Evolutionary conservation across 305 asterid genomes (phyloP).

Genomic region (Lippia alba): DNA sequence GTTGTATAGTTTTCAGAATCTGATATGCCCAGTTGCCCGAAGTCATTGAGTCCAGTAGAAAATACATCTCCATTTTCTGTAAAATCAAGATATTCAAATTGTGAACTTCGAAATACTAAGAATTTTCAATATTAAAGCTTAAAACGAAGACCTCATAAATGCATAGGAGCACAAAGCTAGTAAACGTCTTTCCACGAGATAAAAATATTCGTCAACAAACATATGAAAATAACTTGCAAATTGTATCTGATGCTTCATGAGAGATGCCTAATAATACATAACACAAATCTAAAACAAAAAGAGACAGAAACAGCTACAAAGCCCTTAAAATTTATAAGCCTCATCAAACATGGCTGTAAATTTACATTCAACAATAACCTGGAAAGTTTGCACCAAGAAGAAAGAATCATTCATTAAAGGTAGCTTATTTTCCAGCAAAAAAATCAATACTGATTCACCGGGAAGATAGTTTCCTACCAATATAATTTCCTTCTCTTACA

Average conservation of each 20-base stretch:
- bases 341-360: too few species aligned
- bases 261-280: neutral
- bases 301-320: neutral
- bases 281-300: neutral
- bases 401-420: too few species aligned
- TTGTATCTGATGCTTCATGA: too few species aligned
- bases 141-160: neutral
- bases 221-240: neutral
- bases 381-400: too few species aligned
- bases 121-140: constrained; percentile 17
- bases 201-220: neutral
- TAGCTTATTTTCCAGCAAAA: too few species aligned
- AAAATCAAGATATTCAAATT: constrained; percentile 37
- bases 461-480: too few species aligned
- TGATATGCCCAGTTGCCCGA: constrained; percentile 87
- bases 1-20: constrained; percentile 59
- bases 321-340: neutral
- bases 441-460: too few species aligned
- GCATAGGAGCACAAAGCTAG: neutral
- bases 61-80: constrained; percentile 87
- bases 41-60: constrained; percentile 94
- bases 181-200: neutral
- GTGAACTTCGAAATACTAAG: constrained; percentile 38
- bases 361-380: too few species aligned
- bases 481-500: too few species aligned